Evolutionary conservation across 805 yeast genomes (phyloP), one percentile per base, ranked within the genome.

Genomic region (Kodamaea kakaduensis): DNA sequence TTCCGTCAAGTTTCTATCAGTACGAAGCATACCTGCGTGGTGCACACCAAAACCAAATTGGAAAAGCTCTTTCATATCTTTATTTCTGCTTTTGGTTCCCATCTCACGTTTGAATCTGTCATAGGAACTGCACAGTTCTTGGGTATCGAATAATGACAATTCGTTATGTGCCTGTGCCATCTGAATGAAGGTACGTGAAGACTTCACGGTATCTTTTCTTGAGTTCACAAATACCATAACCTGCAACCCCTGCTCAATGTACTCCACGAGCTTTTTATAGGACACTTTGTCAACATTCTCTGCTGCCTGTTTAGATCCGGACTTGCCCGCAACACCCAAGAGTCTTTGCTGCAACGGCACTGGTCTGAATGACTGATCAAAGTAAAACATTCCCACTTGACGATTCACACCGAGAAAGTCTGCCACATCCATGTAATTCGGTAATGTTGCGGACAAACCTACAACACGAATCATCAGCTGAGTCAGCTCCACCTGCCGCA

Each of bases 171-270:
- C 74, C 44, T 73, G 75, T 0, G 95, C 88, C 74, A 80, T 66
- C 8, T 71, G 63, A 17, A 83, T 81, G 46, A 81, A 84, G 0
- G 76, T 75, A 45, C 81, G 69, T 0, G 96, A 88, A 2, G 95
- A 81, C 41, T 79, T 86, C 3, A 78, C 77, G 0, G 99, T 94
- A 38, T 93, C 98, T 50, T 87, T 86, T 59, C 99, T 73, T 0
- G 96, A 86, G 52, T 93, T 96, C 4, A 93, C 98, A 62, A 93
- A 93, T 0, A 93, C 83, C 97, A 93, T 94, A 2, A 89, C 95
- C 50, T 94, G 97, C 30, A 77, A 78, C 2, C 89, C 97, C 28
- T 72, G 64, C 10, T 65, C 58, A 1, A 89, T 59, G 67, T 79
- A 80, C 9, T 78, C 80, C 1, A 77, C 59, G 14, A 93, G 68